Evolutionary conservation across 441 rosid genomes (phyloP), one percentile per base, ranked within the genome.

Genomic region (Bocquillonia castaneifolia): DNA sequence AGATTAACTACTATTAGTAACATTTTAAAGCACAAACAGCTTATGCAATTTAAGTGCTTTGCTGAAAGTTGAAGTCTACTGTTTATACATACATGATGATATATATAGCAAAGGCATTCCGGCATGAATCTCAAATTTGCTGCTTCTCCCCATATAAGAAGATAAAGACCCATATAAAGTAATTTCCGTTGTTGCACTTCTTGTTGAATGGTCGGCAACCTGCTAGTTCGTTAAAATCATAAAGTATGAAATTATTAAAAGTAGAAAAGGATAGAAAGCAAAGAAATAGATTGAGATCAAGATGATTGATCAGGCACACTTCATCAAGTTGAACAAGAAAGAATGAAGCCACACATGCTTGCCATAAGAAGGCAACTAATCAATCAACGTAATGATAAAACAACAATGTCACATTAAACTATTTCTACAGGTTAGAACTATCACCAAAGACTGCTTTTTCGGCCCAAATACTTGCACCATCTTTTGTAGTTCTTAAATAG

Each of bases 111-210:
- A 67, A 94, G 86, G 80, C 99, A 94, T 81, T 94, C 99, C 6
- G 99, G 99, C 98, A 94, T 92, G 86, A 90, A 94, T 85, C 99
- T 84, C 83, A 94, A 81, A 80, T 94, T 94, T 14, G 99, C 98
- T 64, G 99, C 96, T 81, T 94, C 99, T 31, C 99, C 99, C 99
- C 99, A 94, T 55, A 94, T 94, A 59, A 95, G 82, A 75, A 95
- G 98, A 87, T 89, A 92, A 29, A 95, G 80, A 60, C 92, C 97
- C 97, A 95, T 92, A 79, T 95, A 95, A 7, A 95, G 78, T 76
- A 95, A 81, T 68, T 92, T 95, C 29, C 99, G 86, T 70, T 95
- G 99, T 72, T 95, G 99, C 83, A 95, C 93, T 76, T 95, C 99
- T 77, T 95, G 99, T 50, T 95, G 99, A 73, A 92, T 95, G 22